Evolutionary conservation across 768 basidiomycete genomes (phyloP), one percentile per base, ranked within the genome.

Genomic region (Phylloporus rhodoxanthus): DNA sequence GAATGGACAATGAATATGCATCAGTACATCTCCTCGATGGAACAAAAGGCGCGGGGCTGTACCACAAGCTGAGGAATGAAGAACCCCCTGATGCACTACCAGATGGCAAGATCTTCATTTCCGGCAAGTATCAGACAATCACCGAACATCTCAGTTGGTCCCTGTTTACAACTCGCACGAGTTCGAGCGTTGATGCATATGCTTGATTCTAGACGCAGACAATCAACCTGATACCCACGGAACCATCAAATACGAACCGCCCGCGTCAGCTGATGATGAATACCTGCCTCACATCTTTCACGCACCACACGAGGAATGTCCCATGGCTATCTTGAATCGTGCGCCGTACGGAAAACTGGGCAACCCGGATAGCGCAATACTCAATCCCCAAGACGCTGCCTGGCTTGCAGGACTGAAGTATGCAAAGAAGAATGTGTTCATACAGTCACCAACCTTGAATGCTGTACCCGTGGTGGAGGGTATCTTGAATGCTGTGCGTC

Each of bases 371-470:
- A 65, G 71, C 17, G 64, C 63, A 45, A 68, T 77, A 47, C 67
- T 75, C 30, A 73, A 75, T 72, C 78, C 84, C 3, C 85, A 87
- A 62, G 80, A 84, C 51, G 75, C 75, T 8, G 82, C 84, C 5
- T 86, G 83, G 82, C 72, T 87, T 34, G 77, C 80, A 19, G 84
- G 73, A 2, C 71, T 85, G 57, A 69, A 75, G 47, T 77, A 80
- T 50, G 84, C 85, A 8, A 67, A 74, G 60, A 74, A 74, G 58
- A 76, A 67, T 43, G 74, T 86, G n/a, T 84, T 87, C 67, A 81
- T 87, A 48, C 85, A 87, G 72, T 80, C 82, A 0, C 85, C 85
- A 1, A 84, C 82, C 8, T 75, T 85, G 51, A 87, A 87, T 52
- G 84, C 85, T 4, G 66, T 65, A 15, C 85, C 84, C 3, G 74